Percentiles rank a stretch among this genome's conserved stretches.
Conservation (phyloP, 208 protist genomes). For the Angomonas deanei region DNA sequence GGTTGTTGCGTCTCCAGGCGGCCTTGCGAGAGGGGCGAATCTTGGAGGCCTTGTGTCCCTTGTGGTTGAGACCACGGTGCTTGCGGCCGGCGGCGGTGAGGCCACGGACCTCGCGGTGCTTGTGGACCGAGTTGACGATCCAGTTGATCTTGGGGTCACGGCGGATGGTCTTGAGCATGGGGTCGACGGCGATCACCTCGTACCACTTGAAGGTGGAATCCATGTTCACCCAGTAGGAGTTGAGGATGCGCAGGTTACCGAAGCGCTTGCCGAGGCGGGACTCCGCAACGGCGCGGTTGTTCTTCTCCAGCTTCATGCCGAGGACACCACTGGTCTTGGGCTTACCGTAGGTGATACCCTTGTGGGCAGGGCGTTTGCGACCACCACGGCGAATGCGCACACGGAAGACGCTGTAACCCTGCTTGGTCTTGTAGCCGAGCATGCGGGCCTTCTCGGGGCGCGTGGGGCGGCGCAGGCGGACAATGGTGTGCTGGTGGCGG, state of each 20-base stretch:
- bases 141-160: slow-evolving; percentile 99
- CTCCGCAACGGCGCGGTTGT: slow-evolving; percentile 96
- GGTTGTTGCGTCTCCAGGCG: slow-evolving; percentile 99
- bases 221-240: slow-evolving; percentile 99
- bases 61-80: slow-evolving; percentile 94
- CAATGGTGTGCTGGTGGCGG: slow-evolving; percentile 93
- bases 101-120: slow-evolving; percentile 97
- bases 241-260: slow-evolving; percentile 98
- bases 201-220: slow-evolving; percentile 98
- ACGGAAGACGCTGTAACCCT: slow-evolving; percentile 99
- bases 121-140: slow-evolving; percentile 96
- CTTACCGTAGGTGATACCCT: slow-evolving; percentile 99
- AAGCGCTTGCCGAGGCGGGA: slow-evolving; percentile 95
- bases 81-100: slow-evolving; percentile 97
- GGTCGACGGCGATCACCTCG: slow-evolving; percentile 99
- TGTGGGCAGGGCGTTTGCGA: slow-evolving; percentile 96
- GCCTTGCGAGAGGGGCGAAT: slow-evolving; percentile 94
- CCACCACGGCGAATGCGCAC: slow-evolving; percentile 98
- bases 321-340: slow-evolving; percentile 97
- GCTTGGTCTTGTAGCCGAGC: slow-evolving; percentile 99
- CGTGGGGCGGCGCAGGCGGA: slow-evolving; percentile 94
- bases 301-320: slow-evolving; percentile 96
- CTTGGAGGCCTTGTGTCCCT: slow-evolving; percentile 94
- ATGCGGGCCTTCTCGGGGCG: slow-evolving; percentile 99
- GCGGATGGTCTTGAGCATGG: slow-evolving; percentile 96